Conservation (phyloP, 805 yeast genomes). For the Candida multigemmis region DNA sequence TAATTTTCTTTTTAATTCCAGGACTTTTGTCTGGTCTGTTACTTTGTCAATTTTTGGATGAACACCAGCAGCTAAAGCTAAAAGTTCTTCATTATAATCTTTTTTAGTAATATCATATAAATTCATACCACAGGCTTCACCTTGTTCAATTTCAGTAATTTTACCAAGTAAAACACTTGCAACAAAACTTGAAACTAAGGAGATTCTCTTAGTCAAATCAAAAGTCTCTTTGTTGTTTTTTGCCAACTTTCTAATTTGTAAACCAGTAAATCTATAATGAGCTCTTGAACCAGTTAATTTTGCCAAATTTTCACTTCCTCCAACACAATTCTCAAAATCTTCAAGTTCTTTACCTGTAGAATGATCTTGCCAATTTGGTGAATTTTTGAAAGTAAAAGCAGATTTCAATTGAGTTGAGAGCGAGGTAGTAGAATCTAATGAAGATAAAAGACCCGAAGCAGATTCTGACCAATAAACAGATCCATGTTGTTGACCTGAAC, state of each 20-base stretch:
- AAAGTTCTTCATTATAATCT: constrained; percentile 46
- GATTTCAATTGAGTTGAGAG: constrained; percentile 38
- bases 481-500: constrained; percentile 92
- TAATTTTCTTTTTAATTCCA: constrained; percentile 39
- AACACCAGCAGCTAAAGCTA: constrained; percentile 46
- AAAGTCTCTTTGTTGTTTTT: constrained; percentile 41
- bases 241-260: constrained; percentile 75
- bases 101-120: constrained; percentile 60
- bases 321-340: constrained; percentile 50
- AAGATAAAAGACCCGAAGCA: constrained; percentile 32
- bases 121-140: constrained; percentile 94
- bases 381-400: constrained; percentile 53
- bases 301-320: constrained; percentile 54
- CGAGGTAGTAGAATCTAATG: constrained; percentile 19
- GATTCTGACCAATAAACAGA: constrained; percentile 67
- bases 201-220: constrained; percentile 48
- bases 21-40: constrained; percentile 9
- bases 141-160: constrained; percentile 60
- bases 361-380: constrained; percentile 96
- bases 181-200: constrained; percentile 71
- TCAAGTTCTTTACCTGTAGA: constrained; percentile 66
- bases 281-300: constrained; percentile 75
- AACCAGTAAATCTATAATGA: constrained; percentile 84
- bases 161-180: constrained; percentile 63
- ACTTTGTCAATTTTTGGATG: constrained; percentile 35